Conservation (phyloP, 2,329 filamentous ascomycete species). For the Fusarium bactridioides region DNA sequence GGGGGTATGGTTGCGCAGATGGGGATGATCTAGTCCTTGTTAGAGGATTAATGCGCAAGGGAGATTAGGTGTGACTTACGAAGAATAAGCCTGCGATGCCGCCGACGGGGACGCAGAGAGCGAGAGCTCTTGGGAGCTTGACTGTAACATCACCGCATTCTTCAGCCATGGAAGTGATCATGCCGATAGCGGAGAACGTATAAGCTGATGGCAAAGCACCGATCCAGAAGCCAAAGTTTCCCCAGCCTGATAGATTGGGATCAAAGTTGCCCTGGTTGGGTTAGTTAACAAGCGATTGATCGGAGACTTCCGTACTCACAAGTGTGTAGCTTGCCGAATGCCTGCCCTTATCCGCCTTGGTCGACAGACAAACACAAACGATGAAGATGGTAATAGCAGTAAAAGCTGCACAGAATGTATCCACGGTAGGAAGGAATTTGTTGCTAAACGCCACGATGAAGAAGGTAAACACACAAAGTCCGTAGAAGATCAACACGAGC, state of each 20-base stretch:
- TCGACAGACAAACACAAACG: slow-evolving; percentile 60
- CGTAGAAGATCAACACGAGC: slow-evolving; percentile 77
- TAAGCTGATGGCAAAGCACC: slow-evolving; percentile 57
- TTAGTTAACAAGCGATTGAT: neutral
- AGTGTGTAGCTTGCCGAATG: slow-evolving; percentile 56
- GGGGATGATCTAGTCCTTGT: slow-evolving; percentile 26
- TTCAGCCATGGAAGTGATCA: slow-evolving; percentile 62
- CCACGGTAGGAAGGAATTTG: slow-evolving; percentile 68
- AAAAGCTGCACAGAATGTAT: slow-evolving; percentile 74
- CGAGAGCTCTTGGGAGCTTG: slow-evolving; percentile 71
- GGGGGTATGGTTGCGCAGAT: slow-evolving; percentile 72
- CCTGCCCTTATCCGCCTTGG: slow-evolving; percentile 67
- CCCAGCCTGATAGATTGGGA: slow-evolving; percentile 73
- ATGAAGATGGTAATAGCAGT: slow-evolving; percentile 76
- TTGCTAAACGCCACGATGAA: slow-evolving; percentile 70
- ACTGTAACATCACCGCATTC: slow-evolving; percentile 67
- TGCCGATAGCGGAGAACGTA: slow-evolving; percentile 57
- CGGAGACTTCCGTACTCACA: neutral
- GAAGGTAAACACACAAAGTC: slow-evolving; percentile 68
- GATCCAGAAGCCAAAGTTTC: slow-evolving; percentile 66
- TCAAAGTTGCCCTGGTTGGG: slow-evolving; percentile 68
- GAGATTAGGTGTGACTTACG: slow-evolving; percentile 54
- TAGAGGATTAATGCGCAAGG: slow-evolving; percentile 44
- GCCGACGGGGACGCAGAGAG: slow-evolving; percentile 70
- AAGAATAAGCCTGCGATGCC: slow-evolving; percentile 69